Conservation (phyloP, 305 asterid genomes). For the Rubia peregrina region DNA sequence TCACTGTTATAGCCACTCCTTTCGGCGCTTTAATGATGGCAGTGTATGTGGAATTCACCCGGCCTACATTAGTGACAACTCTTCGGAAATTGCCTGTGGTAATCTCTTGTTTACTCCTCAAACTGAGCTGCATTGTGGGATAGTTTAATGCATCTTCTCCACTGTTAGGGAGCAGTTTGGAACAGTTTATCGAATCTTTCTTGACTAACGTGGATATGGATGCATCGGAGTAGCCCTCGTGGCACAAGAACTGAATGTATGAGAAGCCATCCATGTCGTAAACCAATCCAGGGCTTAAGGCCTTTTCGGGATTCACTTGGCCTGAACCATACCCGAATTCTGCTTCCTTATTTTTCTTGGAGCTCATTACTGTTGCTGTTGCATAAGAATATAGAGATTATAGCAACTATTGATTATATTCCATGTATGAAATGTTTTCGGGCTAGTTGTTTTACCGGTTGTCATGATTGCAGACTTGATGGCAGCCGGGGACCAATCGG, state of each 20-base stretch:
- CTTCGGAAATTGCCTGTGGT: slow-evolving; percentile 57
- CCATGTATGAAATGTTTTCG: background rate
- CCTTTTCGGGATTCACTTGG: slow-evolving; percentile 59
- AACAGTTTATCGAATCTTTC: slow-evolving; percentile 46
- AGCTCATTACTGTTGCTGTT: slow-evolving; percentile 48
- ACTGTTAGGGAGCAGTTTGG: slow-evolving; percentile 49
- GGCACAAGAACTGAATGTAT: slow-evolving; percentile 71
- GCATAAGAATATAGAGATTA: background rate
- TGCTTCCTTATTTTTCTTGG: slow-evolving; percentile 46
- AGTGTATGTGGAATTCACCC: slow-evolving; percentile 37
- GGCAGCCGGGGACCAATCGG: slow-evolving; percentile 80
- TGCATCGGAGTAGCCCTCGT: slow-evolving; percentile 56
- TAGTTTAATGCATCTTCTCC: slow-evolving; percentile 77
- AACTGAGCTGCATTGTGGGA: slow-evolving; percentile 70
- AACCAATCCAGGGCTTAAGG: slow-evolving; percentile 69
- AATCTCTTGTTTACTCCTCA: slow-evolving; percentile 43
- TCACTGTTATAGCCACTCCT: slow-evolving; percentile 58
- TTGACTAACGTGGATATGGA: slow-evolving; percentile 39
- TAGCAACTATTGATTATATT: background rate
- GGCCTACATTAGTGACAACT: slow-evolving; percentile 64
- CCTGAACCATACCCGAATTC: slow-evolving; percentile 87
- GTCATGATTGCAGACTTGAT: slow-evolving; percentile 85
- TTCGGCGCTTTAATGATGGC: slow-evolving; percentile 61
- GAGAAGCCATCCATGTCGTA: slow-evolving; percentile 74
- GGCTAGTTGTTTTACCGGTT: slow-evolving; percentile 42